Base-by-base conservation (phyloP, 164 flowering plant species). In the Magnolia officinalis region DNA sequence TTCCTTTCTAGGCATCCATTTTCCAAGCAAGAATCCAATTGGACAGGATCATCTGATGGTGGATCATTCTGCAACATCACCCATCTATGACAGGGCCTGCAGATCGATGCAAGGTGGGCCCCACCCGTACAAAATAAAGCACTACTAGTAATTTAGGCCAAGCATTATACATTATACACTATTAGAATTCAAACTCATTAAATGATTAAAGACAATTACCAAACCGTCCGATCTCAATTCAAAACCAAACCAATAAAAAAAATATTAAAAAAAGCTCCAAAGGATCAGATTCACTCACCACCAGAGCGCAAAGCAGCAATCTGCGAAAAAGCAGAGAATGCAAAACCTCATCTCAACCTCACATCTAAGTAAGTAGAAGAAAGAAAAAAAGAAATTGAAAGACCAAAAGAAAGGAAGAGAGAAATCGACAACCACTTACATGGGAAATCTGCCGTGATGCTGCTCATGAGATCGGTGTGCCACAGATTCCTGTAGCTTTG, bases 401-500 rank as follows among this genome's bases (percentile, higher is more conserved):
- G 67, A 50, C 2, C 13, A 50, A 21, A 19, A 19, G 73, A n/a
- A 9, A 52, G 63, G 55, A 51, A 55, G 74, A 24, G 49, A 13
- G 63, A 26, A 50, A 58, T 4, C 31, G 24, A 31, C 20, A 70
- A 74, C 8, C 14, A 71, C 77, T 73, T 86, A 91, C 98, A 95
- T 0, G 90, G 89, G 73, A 91, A 79, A 78, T 94, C 98, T 14
- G 87, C 89, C 68, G 84, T 80, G 20, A 92, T 87, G 78, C 96
- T 85, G 80, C 83, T 23, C 81, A 84, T 78, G 75, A 95, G 95
- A 87, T 92, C 92, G 16, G 92, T 85, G 82, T 91, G 98, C 98
- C 98, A 95, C 63, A 91, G 79, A 83, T 95, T 91, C 58, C 88
- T 85, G 79, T 85, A 92, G 76, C 84, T 83, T 87, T 95, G 91